Evolutionary conservation across 2,329 filamentous ascomycete genomes (phyloP).

Genomic region (Fusarium succisae): DNA sequence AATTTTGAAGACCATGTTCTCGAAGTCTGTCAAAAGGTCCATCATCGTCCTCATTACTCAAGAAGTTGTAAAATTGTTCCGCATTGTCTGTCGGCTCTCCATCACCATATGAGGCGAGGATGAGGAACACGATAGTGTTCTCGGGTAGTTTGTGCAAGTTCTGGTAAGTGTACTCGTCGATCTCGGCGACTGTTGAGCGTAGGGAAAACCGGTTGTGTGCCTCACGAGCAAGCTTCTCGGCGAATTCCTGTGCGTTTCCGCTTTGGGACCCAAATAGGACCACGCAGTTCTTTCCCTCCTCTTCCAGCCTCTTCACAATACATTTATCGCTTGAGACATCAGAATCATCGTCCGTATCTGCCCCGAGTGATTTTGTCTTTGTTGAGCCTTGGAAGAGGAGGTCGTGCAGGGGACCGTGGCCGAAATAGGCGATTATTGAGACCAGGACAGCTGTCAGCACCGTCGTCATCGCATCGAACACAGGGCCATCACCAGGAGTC

Average conservation of each 20-base stretch:
- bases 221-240: not conserved
- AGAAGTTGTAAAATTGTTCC: not conserved
- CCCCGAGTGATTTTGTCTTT: not conserved
- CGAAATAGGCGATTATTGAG: not conserved
- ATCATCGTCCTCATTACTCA: not conserved
- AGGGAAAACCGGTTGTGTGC: not conserved
- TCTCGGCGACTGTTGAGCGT: not conserved
- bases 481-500: not conserved
- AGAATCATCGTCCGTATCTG: rapidly evolving
- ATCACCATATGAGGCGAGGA: not conserved
- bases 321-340: not conserved
- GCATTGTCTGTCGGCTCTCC: not conserved
- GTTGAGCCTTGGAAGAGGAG: not conserved
- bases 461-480: not conserved
- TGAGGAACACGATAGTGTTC: rapidly evolving
- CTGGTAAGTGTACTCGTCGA: not conserved
- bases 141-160: not conserved
- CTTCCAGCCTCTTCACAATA: not conserved
- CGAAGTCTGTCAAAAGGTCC: not conserved
- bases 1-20: not conserved
- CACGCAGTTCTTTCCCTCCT: not conserved
- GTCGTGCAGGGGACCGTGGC: not conserved
- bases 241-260: not conserved
- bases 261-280: not conserved
- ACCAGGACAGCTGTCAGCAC: not conserved